Evolutionary conservation across 805 yeast species (phyloP), one percentile per base, ranked within the genome.

Genomic region (Kazachstania kunashirensis): DNA sequence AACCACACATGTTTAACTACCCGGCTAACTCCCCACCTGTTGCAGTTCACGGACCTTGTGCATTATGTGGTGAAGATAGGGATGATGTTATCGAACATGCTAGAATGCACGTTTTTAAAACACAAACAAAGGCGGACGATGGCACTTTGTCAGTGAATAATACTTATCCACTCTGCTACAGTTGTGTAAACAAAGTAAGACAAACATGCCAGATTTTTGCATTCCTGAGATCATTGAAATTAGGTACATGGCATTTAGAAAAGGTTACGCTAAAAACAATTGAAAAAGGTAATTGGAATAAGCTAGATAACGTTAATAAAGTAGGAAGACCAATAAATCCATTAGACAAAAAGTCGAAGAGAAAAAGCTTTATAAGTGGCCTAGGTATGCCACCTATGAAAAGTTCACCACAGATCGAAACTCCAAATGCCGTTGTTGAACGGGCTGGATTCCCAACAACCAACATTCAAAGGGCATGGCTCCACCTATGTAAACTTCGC

Each of bases 181-280:
- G 76, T 48, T 89, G 97, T 60, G 68, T 92, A 31, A 67, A 77
- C 37, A 78, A 84, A 51, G 68, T 86, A 34, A 73, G 97, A 50
- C 76, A 83, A 40, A 73, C 81, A 2, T 84, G 96, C 57, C 95
- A 88, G 41, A 71, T 84, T 41, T 75, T 84, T 52, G 82, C 86
- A 28, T 79, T 80, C 47, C 57, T 89, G 45, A 70, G 94, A 48
- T 67, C 79, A 18, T 62, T 88, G 28, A 67, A 70, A 40, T 63
- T 68, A 33, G 71, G 73, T 4, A 66, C 79, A 9, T 80, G 84
- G 73, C 73, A 76, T 52, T 55, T 79, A 29, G 71, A 69, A 31
- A 62, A 63, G 30, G 68, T 62, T 3, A 42, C 55, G 2, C 25
- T 50, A 27, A 43, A 46, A 8, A 40, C 36, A 2, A 45, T 46